phyloP scores from a whole-genome alignment of 2,329 filamentous ascomycete species.

The Arthrobotrys iridis region DNA sequence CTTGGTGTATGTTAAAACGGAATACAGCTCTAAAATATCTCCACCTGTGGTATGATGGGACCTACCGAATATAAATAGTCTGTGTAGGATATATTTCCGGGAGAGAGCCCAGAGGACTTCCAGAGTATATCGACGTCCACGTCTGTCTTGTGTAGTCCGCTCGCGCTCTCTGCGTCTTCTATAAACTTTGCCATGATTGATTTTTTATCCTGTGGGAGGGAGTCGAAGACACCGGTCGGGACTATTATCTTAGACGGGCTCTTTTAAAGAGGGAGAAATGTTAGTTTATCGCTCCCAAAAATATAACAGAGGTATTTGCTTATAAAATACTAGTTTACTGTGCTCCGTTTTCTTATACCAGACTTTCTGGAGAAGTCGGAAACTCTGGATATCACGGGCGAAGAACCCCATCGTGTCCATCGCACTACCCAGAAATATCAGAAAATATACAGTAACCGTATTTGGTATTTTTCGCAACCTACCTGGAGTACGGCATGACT shows the following conservation, averaged over 20 bases:
- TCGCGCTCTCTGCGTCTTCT: neutral
- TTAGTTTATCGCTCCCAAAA: neutral
- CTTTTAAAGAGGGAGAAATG: neutral
- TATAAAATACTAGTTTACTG: neutral
- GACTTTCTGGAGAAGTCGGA: constrained; percentile 47
- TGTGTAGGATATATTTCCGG: constrained; percentile 3
- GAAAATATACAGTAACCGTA: neutral
- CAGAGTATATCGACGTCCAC: constrained; percentile 30
- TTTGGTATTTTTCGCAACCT: neutral
- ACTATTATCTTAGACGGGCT: constrained; percentile 18
- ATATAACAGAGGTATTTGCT: neutral
- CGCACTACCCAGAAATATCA: neutral
- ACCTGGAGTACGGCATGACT: constrained; percentile 54
- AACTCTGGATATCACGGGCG: constrained; percentile 49
- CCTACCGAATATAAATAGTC: constrained; percentile 40
- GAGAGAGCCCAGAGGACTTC: constrained; percentile 10
- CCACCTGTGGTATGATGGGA: neutral
- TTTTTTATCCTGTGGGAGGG: neutral
- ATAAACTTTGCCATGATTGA: constrained; percentile 26
- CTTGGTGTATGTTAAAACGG: neutral
- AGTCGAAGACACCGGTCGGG: constrained; percentile 23
- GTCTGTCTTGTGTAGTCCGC: neutral
- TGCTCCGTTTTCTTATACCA: constrained; percentile 28
- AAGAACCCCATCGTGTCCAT: constrained; percentile 55
- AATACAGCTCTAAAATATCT: neutral